Evolutionary conservation across 2,329 filamentous ascomycete genomes (phyloP).

Genomic region (Aspergillus glaucus): DNA sequence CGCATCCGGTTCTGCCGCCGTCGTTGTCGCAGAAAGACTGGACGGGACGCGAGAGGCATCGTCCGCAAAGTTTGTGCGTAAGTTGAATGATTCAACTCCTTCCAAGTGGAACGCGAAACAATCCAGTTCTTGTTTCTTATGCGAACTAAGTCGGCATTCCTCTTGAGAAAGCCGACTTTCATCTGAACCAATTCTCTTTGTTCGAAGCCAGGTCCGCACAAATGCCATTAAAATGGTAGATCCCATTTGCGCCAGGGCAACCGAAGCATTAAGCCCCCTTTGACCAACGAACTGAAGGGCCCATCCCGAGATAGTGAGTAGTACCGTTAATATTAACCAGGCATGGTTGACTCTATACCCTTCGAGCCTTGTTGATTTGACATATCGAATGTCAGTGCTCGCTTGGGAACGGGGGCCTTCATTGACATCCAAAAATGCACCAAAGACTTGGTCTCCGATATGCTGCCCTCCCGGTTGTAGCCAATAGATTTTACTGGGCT

Average conservation of each 20-base stretch:
- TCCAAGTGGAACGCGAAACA: slow-evolving; percentile 25
- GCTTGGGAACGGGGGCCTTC: slow-evolving; percentile 12
- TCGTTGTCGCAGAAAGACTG: slow-evolving; percentile 1
- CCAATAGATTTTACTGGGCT: slow-evolving; percentile 30
- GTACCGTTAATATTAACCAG: slow-evolving; percentile 17
- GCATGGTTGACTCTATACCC: slow-evolving; percentile 8
- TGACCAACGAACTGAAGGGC: slow-evolving; percentile 36
- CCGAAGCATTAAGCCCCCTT: slow-evolving; percentile 31
- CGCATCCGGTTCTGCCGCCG: rapidly evolving
- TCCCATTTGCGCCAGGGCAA: slow-evolving; percentile 30
- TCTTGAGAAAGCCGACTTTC: slow-evolving; percentile 20
- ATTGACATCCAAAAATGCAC: slow-evolving; percentile 27
- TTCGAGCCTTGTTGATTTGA: slow-evolving; percentile 21
- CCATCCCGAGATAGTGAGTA: slow-evolving; percentile 27
- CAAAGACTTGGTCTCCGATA: slow-evolving; percentile 35
- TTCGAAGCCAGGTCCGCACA: slow-evolving; percentile 29
- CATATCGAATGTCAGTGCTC: slow-evolving; percentile 15
- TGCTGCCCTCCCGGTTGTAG: slow-evolving; percentile 32
- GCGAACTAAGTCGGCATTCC: slow-evolving; percentile 14
- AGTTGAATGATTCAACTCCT: slow-evolving; percentile 15
- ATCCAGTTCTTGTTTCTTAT: slow-evolving; percentile 28
- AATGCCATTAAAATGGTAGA: slow-evolving; percentile 33
- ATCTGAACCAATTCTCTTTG: slow-evolving; percentile 22
- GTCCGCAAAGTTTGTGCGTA: slow-evolving; percentile 5
- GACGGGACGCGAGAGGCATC: slow-evolving; percentile 4